phyloP scores from a whole-genome alignment of 345 rosid genomes.

The Aquilaria yunnanensis region DNA sequence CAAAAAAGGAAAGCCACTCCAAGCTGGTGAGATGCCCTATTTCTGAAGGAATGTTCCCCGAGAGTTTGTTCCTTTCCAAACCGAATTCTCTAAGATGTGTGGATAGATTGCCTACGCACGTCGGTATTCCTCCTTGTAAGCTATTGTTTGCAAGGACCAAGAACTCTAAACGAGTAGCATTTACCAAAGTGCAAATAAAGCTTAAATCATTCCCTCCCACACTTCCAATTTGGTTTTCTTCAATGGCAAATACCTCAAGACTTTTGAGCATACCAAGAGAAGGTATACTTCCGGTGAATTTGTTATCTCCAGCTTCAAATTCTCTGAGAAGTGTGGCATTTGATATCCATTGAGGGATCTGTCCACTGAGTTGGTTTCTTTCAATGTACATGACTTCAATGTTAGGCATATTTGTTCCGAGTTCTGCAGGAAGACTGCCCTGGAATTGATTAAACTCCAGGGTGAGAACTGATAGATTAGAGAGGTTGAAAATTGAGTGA shows the following conservation, averaged over 20 bases:
- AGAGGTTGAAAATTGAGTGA: slow-evolving; percentile 13
- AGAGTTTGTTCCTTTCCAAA: background rate
- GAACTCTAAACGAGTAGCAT: background rate
- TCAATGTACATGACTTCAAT: background rate
- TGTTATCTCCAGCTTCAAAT: background rate
- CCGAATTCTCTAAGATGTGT: background rate
- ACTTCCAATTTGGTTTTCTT: background rate
- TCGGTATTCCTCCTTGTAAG: background rate
- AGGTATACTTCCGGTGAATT: background rate
- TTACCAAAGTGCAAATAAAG: slow-evolving; percentile 2
- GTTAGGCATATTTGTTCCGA: background rate
- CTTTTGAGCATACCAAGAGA: background rate
- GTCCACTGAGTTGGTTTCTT: background rate
- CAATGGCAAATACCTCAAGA: fast-evolving
- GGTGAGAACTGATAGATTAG: background rate
- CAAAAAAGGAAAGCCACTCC: background rate
- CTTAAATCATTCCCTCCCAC: background rate
- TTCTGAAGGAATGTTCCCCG: slow-evolving; percentile 5
- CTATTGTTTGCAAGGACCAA: background rate
- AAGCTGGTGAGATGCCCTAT: slow-evolving; percentile 11
- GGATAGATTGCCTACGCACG: background rate
- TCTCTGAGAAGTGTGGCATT: background rate
- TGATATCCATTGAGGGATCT: background rate
- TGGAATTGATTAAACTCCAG: background rate
- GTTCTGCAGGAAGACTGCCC: background rate